Base-by-base conservation (phyloP, 2,329 filamentous ascomycete genomes). In the Fusarium fujikuroi region DNA sequence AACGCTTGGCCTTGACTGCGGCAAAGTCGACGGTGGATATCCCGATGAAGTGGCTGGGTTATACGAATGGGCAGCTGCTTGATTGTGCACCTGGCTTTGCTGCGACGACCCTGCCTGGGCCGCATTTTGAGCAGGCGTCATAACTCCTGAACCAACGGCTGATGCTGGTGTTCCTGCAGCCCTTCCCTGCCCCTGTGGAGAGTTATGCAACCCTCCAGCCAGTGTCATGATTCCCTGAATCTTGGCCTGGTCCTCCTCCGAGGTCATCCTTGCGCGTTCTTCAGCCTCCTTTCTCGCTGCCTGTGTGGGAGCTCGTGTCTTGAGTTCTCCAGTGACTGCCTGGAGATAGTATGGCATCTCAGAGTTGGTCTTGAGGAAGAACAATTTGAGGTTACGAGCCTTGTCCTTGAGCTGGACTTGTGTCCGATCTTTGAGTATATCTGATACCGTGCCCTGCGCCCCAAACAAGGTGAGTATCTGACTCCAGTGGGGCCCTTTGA, bases 361-460 rank as follows among this genome's bases (percentile, higher is more conserved):
- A 9, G 94, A 95, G 59, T 94, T 94, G 23, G 92, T 95, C 84
- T 97, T 97, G 60, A 97, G 84, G 81, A 97, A 97, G 84, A 96
- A 97, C 0, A 97, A 84, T 81, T 97, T 97, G 54, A 97, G 83
- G 73, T 97, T 97, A 56, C 94, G 88, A 2, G 94, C 94, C 82
- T 97, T 97, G 79, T 97, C 94, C 81, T 97, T 97, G 18, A 97
- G 86, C 79, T 97, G 95, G 1, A 97, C 95, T 79, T 97, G 94
- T 49, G 95, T 97, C 39, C 94, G 89, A 79, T 97, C 95, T 75
- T 95, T 95, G 25, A 97, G 86, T 30, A 95, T 92, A 75, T 95
- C 92, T 52, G 91, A 95, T 30, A 95, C 89, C 0, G 92, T 92
- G 9, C 95, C 95, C 46, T 92, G 92, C 1, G 90, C 88, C 1